Percentiles rank a stretch among this genome's conserved stretches.
Evolutionary conservation across 805 yeast genomes (phyloP).

Genomic region (Myxozyma sirexii): DNA sequence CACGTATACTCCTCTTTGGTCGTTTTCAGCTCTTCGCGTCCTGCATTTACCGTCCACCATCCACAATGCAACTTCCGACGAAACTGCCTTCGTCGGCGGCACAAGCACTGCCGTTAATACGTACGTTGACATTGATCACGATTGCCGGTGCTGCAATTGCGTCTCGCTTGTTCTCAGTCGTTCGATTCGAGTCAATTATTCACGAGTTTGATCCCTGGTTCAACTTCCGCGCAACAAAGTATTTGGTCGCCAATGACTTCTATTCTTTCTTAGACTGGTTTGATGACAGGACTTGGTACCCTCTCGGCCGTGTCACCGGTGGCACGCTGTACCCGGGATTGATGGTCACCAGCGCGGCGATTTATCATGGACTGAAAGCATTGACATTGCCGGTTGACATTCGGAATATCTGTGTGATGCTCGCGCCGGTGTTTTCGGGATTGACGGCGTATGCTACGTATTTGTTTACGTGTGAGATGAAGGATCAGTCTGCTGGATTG

Average conservation of each 20-base stretch:
- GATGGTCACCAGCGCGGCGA: slow-evolving; percentile 94
- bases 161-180: slow-evolving; percentile 92
- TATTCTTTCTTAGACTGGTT: slow-evolving; percentile 97
- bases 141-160: slow-evolving; percentile 79
- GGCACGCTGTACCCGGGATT: slow-evolving; percentile 98
- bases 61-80: slow-evolving; percentile 5
- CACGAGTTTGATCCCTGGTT: slow-evolving; percentile 96
- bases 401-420: slow-evolving; percentile 90
- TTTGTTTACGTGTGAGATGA: slow-evolving; percentile 84
- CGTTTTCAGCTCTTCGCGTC: too few relatives aligned
- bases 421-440: slow-evolving; percentile 96
- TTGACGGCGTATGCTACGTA: slow-evolving; percentile 89
- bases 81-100: slow-evolving; percentile 14
- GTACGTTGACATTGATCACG: slow-evolving; percentile 19
- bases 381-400: slow-evolving; percentile 86
- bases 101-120: slow-evolving; percentile 22
- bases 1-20: neutral
- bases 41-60: too few relatives aligned
- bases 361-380: slow-evolving; percentile 71
- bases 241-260: slow-evolving; percentile 78
- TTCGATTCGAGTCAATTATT: slow-evolving; percentile 92
- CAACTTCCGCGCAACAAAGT: slow-evolving; percentile 94
- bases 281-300: slow-evolving; percentile 99
- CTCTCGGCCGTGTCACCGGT: slow-evolving; percentile 97
- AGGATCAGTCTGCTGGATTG: slow-evolving; percentile 85